Conservation (phyloP, 208 protist species). For the Leishmania lainsoni region DNA sequence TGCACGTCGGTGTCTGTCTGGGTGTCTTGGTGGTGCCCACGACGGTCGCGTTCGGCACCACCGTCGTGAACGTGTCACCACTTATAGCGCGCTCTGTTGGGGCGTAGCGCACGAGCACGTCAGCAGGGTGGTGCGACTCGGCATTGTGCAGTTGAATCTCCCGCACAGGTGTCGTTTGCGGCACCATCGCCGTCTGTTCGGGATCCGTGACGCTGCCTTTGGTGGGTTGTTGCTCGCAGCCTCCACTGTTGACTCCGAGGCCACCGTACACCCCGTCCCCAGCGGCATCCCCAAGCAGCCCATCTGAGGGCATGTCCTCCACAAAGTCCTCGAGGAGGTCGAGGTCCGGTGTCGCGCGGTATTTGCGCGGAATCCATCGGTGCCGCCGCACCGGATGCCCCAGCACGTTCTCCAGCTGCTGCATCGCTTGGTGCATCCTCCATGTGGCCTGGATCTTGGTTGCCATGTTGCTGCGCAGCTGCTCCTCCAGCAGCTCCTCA, state of each 20-base stretch:
- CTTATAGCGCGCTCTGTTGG: conserved; percentile 28
- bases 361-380: conserved; percentile 55
- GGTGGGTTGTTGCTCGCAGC: neutral
- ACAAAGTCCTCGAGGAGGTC: conserved; percentile 62
- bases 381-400: conserved; percentile 71
- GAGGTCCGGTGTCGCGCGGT: conserved; percentile 40
- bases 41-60: conserved; percentile 55
- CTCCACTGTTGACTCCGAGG: neutral
- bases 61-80: conserved; percentile 43
- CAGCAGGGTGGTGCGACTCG: neutral
- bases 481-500: conserved; percentile 40
- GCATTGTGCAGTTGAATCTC: neutral
- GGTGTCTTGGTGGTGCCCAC: conserved; percentile 63
- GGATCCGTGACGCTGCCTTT: neutral
- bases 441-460: conserved; percentile 86
- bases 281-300: conserved; percentile 8
- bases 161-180: conserved; percentile 6
- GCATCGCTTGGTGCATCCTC: conserved; percentile 82
- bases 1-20: conserved; percentile 72
- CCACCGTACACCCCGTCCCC: neutral
- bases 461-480: conserved; percentile 55
- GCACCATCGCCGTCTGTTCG: conserved; percentile 23
- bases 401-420: conserved; percentile 55
- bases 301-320: conserved; percentile 20
- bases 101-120: conserved; percentile 35